phyloP scores from a whole-genome alignment of 495 filamentous ascomycete genomes.

The Cercophora scortea region DNA sequence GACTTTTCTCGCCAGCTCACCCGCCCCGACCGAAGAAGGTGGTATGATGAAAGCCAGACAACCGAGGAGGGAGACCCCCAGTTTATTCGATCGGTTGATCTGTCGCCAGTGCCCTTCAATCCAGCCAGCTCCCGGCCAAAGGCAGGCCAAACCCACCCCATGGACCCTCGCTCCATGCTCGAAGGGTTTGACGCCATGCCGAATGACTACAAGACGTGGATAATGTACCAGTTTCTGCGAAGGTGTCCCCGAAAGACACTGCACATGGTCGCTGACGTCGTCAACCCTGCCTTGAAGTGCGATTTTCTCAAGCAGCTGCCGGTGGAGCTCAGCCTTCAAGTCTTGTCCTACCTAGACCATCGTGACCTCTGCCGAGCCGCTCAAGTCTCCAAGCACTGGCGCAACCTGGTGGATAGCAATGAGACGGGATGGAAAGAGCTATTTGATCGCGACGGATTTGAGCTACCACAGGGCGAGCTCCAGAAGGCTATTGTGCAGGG shows the following conservation, averaged over 20 bases:
- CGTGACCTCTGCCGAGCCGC: constrained; percentile 86
- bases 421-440: constrained; percentile 95
- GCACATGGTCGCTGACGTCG: constrained; percentile 82
- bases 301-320: constrained; percentile 83
- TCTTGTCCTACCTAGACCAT: constrained; percentile 78
- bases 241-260: constrained; percentile 85
- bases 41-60: constrained; percentile 20
- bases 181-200: constrained; percentile 89
- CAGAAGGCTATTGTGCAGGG: constrained; percentile 81
- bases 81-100: constrained; percentile 3
- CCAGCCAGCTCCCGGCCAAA: constrained; percentile 6
- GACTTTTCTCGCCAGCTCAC: constrained; percentile 18
- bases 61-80: constrained; percentile 19
- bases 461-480: constrained; percentile 73
- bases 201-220: constrained; percentile 76
- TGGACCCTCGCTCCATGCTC: constrained; percentile 76
- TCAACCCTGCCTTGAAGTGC: constrained; percentile 94
- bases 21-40: constrained; percentile 11
- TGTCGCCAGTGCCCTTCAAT: constrained; percentile 13
- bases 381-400: constrained; percentile 92
- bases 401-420: constrained; percentile 79
- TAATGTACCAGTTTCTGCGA: constrained; percentile 92
- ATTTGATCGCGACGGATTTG: constrained; percentile 75
- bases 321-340: constrained; percentile 76
- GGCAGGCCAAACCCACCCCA: constrained; percentile 28